Evolutionary conservation across 208 protist species (phyloP).

Genomic region (Entamoeba histolytica): DNA sequence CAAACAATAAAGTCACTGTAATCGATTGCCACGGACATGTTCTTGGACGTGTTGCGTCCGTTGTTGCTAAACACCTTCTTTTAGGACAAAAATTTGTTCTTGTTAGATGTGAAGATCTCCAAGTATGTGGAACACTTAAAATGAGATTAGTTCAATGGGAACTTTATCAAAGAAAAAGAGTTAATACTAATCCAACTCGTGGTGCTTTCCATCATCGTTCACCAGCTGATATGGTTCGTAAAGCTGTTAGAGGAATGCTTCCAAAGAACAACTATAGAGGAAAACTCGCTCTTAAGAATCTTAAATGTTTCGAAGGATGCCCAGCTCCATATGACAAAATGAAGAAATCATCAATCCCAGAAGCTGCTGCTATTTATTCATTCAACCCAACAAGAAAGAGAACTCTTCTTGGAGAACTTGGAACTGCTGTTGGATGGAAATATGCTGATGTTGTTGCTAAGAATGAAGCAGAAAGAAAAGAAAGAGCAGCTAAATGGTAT

Average conservation of each 20-base stretch:
- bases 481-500: not conserved
- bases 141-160: too few relatives aligned
- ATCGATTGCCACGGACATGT: constrained; percentile 10
- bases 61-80: constrained; percentile 14
- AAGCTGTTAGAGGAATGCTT: constrained; percentile 84
- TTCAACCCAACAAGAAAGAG: constrained; percentile 42
- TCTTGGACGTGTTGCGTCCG: constrained; percentile 15
- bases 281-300: constrained; percentile 40
- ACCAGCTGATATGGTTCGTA: constrained; percentile 76
- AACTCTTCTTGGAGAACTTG: constrained; percentile 48
- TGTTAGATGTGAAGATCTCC: too few relatives aligned
- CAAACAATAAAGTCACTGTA: not conserved
- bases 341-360: constrained; percentile 59
- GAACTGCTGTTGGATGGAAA: constrained; percentile 64
- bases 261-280: constrained; percentile 64
- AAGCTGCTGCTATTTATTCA: constrained; percentile 47
- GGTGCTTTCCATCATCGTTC: constrained; percentile 87
- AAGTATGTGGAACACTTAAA: too few relatives aligned
- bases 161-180: too few relatives aligned
- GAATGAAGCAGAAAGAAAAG: constrained; percentile 61
- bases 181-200: constrained; percentile 77
- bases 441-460: constrained; percentile 44
- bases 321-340: constrained; percentile 56
- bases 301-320: constrained; percentile 61
- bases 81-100: not conserved